These are phyloP conservation scores for Metschnikowia reukaufii DNA, from an alignment of 805 yeast species.

Conservation along the genomic window DNA sequence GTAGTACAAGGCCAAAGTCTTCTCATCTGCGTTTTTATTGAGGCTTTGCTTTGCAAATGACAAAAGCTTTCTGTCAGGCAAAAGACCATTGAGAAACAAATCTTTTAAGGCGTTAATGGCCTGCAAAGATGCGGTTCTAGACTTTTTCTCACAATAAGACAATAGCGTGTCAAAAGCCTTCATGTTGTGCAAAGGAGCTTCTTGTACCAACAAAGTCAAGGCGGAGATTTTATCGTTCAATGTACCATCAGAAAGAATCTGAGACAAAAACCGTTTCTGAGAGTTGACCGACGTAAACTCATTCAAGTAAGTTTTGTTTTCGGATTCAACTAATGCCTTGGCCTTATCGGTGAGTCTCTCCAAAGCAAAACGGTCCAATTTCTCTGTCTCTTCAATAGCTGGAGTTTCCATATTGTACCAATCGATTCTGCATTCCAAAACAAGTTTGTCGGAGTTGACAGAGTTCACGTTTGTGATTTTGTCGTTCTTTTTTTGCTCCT, in stretches of 20 bases:
- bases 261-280: slow-evolving; percentile 83
- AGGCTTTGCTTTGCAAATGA: slow-evolving; percentile 74
- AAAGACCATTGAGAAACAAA: slow-evolving; percentile 76
- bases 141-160: slow-evolving; percentile 82
- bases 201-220: slow-evolving; percentile 86
- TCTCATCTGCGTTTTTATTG: slow-evolving; percentile 40
- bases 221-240: slow-evolving; percentile 94
- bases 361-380: slow-evolving; percentile 53
- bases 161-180: slow-evolving; percentile 79
- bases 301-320: slow-evolving; percentile 67
- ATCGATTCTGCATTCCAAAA: slow-evolving; percentile 61
- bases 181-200: slow-evolving; percentile 87
- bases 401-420: slow-evolving; percentile 68
- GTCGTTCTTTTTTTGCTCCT: slow-evolving; percentile 18
- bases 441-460: slow-evolving; percentile 55
- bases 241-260: slow-evolving; percentile 89
- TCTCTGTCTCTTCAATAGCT: slow-evolving; percentile 29
- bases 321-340: slow-evolving; percentile 60
- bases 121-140: slow-evolving; percentile 89
- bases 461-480: slow-evolving; percentile 43
- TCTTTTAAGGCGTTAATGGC: slow-evolving; percentile 88
- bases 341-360: slow-evolving; percentile 67
- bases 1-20: slow-evolving; percentile 68
- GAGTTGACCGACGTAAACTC: slow-evolving; percentile 75
- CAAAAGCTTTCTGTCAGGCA: slow-evolving; percentile 81